phyloP scores from a whole-genome alignment of 2,329 filamentous ascomycete species.

The Incumbomyces lentus region DNA sequence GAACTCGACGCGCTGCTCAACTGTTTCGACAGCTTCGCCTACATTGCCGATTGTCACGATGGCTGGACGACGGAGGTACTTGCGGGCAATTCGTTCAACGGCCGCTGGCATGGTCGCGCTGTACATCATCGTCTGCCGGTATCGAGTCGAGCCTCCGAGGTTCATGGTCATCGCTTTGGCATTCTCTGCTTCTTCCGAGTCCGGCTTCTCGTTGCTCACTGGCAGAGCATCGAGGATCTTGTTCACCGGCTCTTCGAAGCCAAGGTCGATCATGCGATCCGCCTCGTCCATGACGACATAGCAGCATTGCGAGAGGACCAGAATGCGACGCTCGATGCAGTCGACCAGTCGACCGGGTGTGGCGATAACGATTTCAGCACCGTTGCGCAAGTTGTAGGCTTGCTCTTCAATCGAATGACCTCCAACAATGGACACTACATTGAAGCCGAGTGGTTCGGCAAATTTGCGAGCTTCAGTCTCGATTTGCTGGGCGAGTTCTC shows the following conservation, averaged over 20 bases:
- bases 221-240: constrained; percentile 93
- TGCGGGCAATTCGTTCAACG: constrained; percentile 92
- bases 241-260: constrained; percentile 95
- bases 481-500: constrained; percentile 95
- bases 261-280: constrained; percentile 96
- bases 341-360: constrained; percentile 94
- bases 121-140: constrained; percentile 99
- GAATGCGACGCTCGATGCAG: constrained; percentile 83
- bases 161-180: constrained; percentile 72
- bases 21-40: constrained; percentile 92
- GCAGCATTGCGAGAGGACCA: constrained; percentile 92
- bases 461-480: constrained; percentile 91
- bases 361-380: constrained; percentile 96
- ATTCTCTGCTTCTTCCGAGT: constrained; percentile 84
- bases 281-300: constrained; percentile 99
- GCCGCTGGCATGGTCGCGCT: constrained; percentile 92
- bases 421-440: constrained; percentile 93
- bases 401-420: constrained; percentile 93
- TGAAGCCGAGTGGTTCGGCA: constrained; percentile 80
- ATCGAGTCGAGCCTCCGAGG: constrained; percentile 64
- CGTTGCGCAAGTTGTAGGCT: constrained; percentile 76
- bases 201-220: constrained; percentile 87
- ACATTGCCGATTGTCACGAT: constrained; percentile 90
- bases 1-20: constrained; percentile 94
- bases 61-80: constrained; percentile 85